Percentiles rank a stretch among this genome's conserved stretches.
Conservation (phyloP, 495 filamentous ascomycete species). For the Daldinia vernicosa region DNA sequence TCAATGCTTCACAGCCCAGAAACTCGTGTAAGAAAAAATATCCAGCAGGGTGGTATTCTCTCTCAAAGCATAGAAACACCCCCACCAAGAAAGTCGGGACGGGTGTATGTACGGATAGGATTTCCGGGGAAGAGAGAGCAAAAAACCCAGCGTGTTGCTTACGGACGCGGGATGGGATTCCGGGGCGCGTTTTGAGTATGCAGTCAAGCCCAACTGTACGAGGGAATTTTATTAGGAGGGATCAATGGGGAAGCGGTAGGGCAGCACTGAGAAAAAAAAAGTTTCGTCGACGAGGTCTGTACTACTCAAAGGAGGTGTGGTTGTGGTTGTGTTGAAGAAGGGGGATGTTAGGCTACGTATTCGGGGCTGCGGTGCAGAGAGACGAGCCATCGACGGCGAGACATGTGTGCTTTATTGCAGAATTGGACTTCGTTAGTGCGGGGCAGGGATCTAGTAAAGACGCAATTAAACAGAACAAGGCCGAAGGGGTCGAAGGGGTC, state of each 20-base stretch:
- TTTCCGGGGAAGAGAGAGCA: slow-evolving; percentile 29
- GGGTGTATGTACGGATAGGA: slow-evolving; percentile 41
- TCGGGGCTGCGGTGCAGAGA: slow-evolving; percentile 59
- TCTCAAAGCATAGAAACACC: slow-evolving; percentile 43
- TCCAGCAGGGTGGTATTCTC: slow-evolving; percentile 41
- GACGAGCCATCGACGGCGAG: slow-evolving; percentile 63
- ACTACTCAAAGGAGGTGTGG: slow-evolving; percentile 54
- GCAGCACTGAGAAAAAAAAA: slow-evolving; percentile 45
- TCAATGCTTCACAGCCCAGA: slow-evolving; percentile 33
- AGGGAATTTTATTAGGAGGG: slow-evolving; percentile 44
- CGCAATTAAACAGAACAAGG: slow-evolving; percentile 55
- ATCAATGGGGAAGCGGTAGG: slow-evolving; percentile 48
- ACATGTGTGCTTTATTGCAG: slow-evolving; percentile 71
- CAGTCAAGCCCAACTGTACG: slow-evolving; percentile 65
- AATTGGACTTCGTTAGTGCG: slow-evolving; percentile 57
- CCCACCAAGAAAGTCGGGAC: slow-evolving; percentile 41
- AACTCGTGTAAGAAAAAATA: slow-evolving; percentile 27
- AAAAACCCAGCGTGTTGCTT: slow-evolving; percentile 17
- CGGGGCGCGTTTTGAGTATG: slow-evolving; percentile 55
- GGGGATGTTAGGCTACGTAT: slow-evolving; percentile 60
- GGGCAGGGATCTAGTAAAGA: slow-evolving; percentile 59
- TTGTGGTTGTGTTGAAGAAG: slow-evolving; percentile 53
- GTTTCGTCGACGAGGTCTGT: slow-evolving; percentile 53
- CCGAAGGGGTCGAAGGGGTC: slow-evolving; percentile 45
- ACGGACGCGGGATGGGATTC: slow-evolving; percentile 47